Evolutionary conservation across 208 protist species (phyloP).

Genomic region (Crithidia brevicula): DNA sequence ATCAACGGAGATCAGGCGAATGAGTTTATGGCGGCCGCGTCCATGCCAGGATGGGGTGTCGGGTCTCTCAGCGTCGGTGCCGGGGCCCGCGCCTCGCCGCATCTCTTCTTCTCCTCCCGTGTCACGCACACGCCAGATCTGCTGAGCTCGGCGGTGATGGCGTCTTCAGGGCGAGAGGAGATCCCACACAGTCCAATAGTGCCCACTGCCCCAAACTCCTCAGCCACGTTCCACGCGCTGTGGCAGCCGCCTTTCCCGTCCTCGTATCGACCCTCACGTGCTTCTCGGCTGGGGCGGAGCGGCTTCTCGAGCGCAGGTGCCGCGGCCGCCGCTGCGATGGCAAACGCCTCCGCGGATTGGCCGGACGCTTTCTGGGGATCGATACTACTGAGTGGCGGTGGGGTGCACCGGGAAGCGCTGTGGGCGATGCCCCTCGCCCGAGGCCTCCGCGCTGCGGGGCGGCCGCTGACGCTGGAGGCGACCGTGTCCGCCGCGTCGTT

Average conservation of each 20-base stretch:
- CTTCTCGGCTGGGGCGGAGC: background rate
- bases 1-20: constrained; percentile 5
- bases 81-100: background rate
- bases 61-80: constrained; percentile 12
- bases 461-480: constrained; percentile 31
- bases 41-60: constrained; percentile 10
- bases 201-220: constrained; percentile 13
- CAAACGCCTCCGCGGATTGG: background rate
- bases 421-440: constrained; percentile 29
- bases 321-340: background rate
- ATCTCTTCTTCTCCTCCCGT: background rate
- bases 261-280: background rate
- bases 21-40: constrained; percentile 6
- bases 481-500: constrained; percentile 56
- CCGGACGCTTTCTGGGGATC: constrained; percentile 14
- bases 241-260: constrained; percentile 12
- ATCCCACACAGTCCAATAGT: constrained; percentile 16
- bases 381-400: background rate
- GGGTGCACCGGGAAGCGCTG: constrained; percentile 17
- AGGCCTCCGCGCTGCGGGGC: constrained; percentile 21
- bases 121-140: constrained; percentile 11
- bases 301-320: background rate
- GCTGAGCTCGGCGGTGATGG: constrained; percentile 7
- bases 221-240: constrained; percentile 14
- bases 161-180: background rate